phyloP scores from a whole-genome alignment of 2,329 filamentous ascomycete species.

The Hypoxylon sp. region DNA sequence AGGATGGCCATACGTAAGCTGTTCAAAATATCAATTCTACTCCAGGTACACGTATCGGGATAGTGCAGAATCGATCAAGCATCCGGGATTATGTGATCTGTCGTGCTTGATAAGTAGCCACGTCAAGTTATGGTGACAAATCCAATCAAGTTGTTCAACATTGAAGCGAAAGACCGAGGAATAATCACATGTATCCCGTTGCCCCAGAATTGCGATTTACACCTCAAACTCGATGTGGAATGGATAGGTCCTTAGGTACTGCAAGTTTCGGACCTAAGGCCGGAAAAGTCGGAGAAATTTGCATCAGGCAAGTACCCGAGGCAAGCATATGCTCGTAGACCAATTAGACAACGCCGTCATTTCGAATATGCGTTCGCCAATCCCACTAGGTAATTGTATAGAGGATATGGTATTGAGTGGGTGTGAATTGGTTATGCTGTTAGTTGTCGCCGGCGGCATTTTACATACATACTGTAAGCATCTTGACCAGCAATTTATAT shows the following conservation, averaged over 20 bases:
- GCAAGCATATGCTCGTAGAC: constrained; percentile 24
- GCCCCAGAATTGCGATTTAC: neutral
- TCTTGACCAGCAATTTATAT: constrained; percentile 15
- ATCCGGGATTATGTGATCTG: constrained; percentile 17
- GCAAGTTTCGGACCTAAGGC: constrained; percentile 7
- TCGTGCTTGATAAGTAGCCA: constrained; percentile 3
- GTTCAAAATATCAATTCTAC: neutral
- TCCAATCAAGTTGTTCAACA: neutral
- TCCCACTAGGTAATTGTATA: neutral
- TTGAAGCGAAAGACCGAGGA: neutral
- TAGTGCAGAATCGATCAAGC: constrained; percentile 10
- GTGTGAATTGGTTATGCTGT: constrained; percentile 4
- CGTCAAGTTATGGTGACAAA: neutral
- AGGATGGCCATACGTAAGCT: constrained; percentile 14
- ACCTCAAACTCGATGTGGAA: constrained; percentile 2
- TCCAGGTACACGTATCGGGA: constrained; percentile 6
- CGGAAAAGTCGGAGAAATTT: constrained; percentile 35
- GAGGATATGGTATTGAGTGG: neutral
- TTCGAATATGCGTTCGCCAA: constrained; percentile 26
- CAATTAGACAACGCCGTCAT: constrained; percentile 19
- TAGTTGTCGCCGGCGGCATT: constrained; percentile 17
- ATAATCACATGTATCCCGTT: constrained; percentile 16
- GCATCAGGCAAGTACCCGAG: constrained; percentile 27
- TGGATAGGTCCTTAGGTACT: constrained; percentile 8
- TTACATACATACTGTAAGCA: constrained; percentile 2